Conservation (phyloP, 2,329 filamentous ascomycete genomes). For the Westerdykella ornata region DNA sequence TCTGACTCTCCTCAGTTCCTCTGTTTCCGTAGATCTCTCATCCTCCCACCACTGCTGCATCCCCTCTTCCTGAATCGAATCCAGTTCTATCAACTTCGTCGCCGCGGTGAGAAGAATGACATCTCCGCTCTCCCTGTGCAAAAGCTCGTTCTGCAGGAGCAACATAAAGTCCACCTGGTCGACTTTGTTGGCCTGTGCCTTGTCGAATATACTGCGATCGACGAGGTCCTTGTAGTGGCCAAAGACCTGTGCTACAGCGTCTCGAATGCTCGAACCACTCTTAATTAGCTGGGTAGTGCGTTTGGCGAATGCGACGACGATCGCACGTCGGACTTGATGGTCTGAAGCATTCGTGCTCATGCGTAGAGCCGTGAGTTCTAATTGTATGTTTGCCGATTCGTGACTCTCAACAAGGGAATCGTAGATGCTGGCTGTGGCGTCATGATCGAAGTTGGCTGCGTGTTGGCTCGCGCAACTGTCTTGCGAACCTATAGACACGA, state of each 20-base stretch:
- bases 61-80: constrained; percentile 82
- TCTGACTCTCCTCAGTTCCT: constrained; percentile 63
- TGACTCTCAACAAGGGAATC: constrained; percentile 71
- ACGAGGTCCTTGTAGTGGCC: constrained; percentile 54
- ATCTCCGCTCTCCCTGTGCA: constrained; percentile 57
- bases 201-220: constrained; percentile 54
- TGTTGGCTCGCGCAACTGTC: constrained; percentile 45
- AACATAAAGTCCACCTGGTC: constrained; percentile 84
- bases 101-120: constrained; percentile 67
- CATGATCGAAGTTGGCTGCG: constrained; percentile 68
- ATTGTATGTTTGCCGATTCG: constrained; percentile 75
- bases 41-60: constrained; percentile 86
- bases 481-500: constrained; percentile 65
- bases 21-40: constrained; percentile 58
- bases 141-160: constrained; percentile 72
- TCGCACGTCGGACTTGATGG: constrained; percentile 75
- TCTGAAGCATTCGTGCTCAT: constrained; percentile 88
- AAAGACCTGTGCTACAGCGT: constrained; percentile 39
- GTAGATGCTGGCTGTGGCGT: constrained; percentile 79
- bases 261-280: constrained; percentile 32
- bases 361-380: constrained; percentile 90
- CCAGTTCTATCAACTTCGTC: constrained; percentile 77
- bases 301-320: constrained; percentile 78
- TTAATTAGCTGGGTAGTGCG: constrained; percentile 66
- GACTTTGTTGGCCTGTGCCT: constrained; percentile 44